Conservation (phyloP, 1,284 basidiomycete genomes). For the Apiotrichum montevideense region DNA sequence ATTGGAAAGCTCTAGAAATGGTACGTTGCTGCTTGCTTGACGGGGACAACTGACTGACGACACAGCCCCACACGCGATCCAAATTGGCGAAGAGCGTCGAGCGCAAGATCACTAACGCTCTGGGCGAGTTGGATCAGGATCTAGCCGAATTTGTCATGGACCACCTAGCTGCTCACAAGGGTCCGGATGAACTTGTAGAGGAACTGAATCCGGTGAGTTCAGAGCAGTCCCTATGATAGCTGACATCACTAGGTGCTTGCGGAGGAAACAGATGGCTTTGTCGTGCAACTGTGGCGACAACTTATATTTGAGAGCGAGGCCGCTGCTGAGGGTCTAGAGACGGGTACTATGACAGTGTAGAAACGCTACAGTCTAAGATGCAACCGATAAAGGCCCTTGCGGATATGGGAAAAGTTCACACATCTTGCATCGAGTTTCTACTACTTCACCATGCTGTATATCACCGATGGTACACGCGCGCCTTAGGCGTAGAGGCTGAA, state of each 20-base stretch:
- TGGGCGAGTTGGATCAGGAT: constrained; percentile 69
- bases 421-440: no score
- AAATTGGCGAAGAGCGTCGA: constrained; percentile 76
- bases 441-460: no score
- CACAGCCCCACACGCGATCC: constrained; percentile 64
- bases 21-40: constrained; percentile 54
- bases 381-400: no score
- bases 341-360: constrained; percentile 9
- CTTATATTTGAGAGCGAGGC: constrained; percentile 63
- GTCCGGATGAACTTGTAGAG: constrained; percentile 71
- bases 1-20: constrained; percentile 74
- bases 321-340: constrained; percentile 1
- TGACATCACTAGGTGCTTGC: constrained; percentile 62
- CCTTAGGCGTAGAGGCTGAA: no score
- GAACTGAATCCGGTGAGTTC: constrained; percentile 76
- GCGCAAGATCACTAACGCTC: constrained; percentile 69
- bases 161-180: constrained; percentile 76
- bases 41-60: neutral
- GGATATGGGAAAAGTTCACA: no score
- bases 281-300: constrained; percentile 74
- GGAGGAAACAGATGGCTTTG: constrained; percentile 72
- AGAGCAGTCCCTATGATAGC: neutral
- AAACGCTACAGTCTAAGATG: no score
- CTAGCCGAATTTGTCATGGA: constrained; percentile 83
- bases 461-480: no score